Evolutionary conservation across 1,139 yeast species (phyloP).

Genomic region (Yamadazyma triangularis): DNA sequence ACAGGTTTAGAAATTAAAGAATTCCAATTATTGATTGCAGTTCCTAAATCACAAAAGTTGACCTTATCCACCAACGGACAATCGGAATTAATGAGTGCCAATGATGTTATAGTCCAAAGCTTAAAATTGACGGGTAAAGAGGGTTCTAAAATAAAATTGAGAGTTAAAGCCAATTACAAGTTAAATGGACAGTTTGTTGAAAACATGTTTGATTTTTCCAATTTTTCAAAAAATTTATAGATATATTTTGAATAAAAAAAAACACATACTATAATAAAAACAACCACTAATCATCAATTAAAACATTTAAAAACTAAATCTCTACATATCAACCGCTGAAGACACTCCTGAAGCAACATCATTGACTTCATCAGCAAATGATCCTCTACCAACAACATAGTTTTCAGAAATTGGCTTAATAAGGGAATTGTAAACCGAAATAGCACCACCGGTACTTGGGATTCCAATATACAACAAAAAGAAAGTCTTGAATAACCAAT

Average conservation of each 20-base stretch:
- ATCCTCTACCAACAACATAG: constrained; percentile 33
- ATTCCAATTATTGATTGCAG: constrained; percentile 76
- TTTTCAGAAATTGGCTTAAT: constrained; percentile 72
- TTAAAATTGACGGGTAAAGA: constrained; percentile 65
- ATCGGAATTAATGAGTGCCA: constrained; percentile 25
- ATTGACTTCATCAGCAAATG: constrained; percentile 31
- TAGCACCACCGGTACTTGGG: constrained; percentile 87
- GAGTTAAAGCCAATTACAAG: constrained; percentile 65
- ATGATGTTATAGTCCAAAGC: constrained; percentile 52
- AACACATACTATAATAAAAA: too few species aligned
- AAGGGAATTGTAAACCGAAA: constrained; percentile 55
- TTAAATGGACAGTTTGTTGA: constrained; percentile 38
- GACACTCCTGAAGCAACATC: constrained; percentile 51
- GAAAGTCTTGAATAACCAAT: constrained; percentile 88
- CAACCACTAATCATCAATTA: too few species aligned
- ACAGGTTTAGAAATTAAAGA: constrained; percentile 18
- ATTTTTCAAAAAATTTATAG: constrained; percentile 23
- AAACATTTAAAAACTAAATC: too few species aligned
- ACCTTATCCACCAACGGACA: constrained; percentile 63
- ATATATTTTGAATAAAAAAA: too few species aligned
- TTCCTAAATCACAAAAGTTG: constrained; percentile 85
- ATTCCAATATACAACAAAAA: constrained; percentile 85
- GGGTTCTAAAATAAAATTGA: constrained; percentile 70
- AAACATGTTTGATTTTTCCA: constrained; percentile 72
- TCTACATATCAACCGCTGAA: constrained; percentile 33